Conservation (phyloP, 2,329 filamentous ascomycete species). For the Laburnicola sp. region DNA sequence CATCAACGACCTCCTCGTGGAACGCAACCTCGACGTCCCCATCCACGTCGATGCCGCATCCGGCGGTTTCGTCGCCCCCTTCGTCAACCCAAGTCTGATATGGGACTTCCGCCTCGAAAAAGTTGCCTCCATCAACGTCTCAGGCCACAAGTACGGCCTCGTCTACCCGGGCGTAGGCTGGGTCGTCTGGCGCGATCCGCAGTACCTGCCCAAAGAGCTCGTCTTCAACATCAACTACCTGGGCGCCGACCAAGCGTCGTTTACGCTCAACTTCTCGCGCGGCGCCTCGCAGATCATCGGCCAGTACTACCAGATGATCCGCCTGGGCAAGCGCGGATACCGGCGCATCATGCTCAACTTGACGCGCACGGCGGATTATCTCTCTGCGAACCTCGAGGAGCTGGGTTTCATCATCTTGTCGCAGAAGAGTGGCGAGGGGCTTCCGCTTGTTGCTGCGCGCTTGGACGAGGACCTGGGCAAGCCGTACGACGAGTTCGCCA, state of each 20-base stretch:
- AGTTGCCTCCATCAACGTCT: conserved; percentile 92
- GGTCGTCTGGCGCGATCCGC: conserved; percentile 85
- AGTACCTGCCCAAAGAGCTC: conserved; percentile 71
- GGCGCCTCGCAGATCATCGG: conserved; percentile 93
- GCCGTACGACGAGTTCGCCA: conserved; percentile 58
- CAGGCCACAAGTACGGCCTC: conserved; percentile 82
- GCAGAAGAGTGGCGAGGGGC: conserved; percentile 71
- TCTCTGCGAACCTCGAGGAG: conserved; percentile 70
- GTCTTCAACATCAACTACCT: conserved; percentile 99
- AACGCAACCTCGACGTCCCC: conserved; percentile 74
- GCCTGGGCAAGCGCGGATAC: conserved; percentile 90
- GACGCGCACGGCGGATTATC: conserved; percentile 85
- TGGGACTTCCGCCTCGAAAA: conserved; percentile 93
- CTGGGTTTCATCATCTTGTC: conserved; percentile 88
- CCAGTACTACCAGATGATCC: conserved; percentile 97
- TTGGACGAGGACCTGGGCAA: conserved; percentile 62
- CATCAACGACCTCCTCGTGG: conserved; percentile 82
- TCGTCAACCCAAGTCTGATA: conserved; percentile 77
- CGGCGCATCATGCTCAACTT: conserved; percentile 93
- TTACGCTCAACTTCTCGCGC: conserved; percentile 97
- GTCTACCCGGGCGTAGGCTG: conserved; percentile 90
- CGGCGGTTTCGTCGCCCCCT: conserved; percentile 91
- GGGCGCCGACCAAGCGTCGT: conserved; percentile 90
- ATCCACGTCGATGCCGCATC: conserved; percentile 95
- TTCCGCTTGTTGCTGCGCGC: conserved; percentile 89